These are phyloP conservation scores for Cornus kousa DNA, from an alignment of 148 eudicot genomes.

Conservation along the genomic window DNA sequence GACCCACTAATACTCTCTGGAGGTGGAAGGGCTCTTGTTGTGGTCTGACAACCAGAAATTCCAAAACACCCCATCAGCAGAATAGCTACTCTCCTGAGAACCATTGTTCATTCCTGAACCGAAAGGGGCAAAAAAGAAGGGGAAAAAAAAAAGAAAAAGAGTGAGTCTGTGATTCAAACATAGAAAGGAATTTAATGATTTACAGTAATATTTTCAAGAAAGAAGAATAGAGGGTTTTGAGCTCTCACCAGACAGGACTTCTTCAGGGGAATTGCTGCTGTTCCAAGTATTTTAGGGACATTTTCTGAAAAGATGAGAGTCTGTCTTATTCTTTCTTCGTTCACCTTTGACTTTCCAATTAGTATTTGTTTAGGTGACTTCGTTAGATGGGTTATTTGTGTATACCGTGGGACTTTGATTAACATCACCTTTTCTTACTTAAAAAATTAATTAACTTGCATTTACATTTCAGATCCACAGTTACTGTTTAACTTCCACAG, in stretches of 20 bases:
- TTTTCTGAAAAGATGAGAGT: neutral
- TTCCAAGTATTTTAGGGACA: neutral
- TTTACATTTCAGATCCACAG: neutral
- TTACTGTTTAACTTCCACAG: too few relatives aligned
- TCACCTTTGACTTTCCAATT: neutral
- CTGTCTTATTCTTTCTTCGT: neutral
- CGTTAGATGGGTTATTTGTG: too few relatives aligned
- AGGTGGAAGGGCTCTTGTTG: neutral
- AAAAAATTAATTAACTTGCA: neutral
- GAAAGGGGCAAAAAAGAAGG: too few relatives aligned
- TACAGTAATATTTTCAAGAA: neutral
- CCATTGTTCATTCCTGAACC: slow-evolving; percentile 4
- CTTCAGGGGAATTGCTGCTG: slow-evolving; percentile 5
- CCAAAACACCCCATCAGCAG: slow-evolving; percentile 15
- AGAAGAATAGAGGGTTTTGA: neutral
- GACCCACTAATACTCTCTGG: neutral
- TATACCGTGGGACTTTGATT: too few relatives aligned
- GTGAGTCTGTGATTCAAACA: neutral
- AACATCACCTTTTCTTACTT: too few relatives aligned
- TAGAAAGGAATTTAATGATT: neutral
- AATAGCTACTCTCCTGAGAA: neutral
- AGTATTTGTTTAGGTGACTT: too few relatives aligned
- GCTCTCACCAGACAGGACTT: neutral
- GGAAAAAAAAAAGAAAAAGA: neutral
- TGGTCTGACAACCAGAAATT: neutral